phyloP scores from a whole-genome alignment of 2,329 filamentous ascomycete genomes.

The Alternaria brassicae region DNA sequence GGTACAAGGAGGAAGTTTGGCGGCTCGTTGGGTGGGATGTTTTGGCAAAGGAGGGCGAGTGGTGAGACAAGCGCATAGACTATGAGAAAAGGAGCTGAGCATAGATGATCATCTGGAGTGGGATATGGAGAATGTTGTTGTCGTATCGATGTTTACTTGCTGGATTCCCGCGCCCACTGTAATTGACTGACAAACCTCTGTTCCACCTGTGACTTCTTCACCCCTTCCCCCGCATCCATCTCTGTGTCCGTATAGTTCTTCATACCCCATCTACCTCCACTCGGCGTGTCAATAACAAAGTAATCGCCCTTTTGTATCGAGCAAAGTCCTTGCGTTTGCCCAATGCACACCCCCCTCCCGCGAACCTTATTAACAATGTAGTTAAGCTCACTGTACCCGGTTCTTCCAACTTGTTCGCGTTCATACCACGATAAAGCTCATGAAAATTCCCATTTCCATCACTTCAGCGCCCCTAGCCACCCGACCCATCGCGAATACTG shows the following conservation, averaged over 20 bases:
- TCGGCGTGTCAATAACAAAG: constrained; percentile 25
- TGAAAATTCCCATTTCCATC: constrained; percentile 46
- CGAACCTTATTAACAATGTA: constrained; percentile 30
- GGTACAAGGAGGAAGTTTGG: constrained; percentile 66
- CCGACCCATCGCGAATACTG: constrained; percentile 38
- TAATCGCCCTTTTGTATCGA: constrained; percentile 18
- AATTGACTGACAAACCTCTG: constrained; percentile 26
- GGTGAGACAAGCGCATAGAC: constrained; percentile 9
- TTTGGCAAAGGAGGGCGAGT: constrained; percentile 37
- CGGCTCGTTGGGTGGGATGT: constrained; percentile 65
- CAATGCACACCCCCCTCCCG: constrained; percentile 15
- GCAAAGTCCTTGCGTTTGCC: constrained; percentile 18
- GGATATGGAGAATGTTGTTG: not conserved
- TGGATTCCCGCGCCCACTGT: constrained; percentile 24
- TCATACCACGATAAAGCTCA: constrained; percentile 39
- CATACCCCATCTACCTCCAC: constrained; percentile 23
- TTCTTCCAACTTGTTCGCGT: constrained; percentile 31
- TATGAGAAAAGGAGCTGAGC: not conserved
- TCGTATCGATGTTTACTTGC: constrained; percentile 17
- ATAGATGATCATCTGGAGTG: too few species aligned
- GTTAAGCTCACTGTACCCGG: constrained; percentile 39
- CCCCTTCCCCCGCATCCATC: not conserved
- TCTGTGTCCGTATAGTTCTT: not conserved
- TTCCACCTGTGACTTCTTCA: constrained; percentile 2
- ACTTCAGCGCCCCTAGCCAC: constrained; percentile 36